Conservation (phyloP, 805 yeast species). For the Zygosaccharomyces lentus region DNA sequence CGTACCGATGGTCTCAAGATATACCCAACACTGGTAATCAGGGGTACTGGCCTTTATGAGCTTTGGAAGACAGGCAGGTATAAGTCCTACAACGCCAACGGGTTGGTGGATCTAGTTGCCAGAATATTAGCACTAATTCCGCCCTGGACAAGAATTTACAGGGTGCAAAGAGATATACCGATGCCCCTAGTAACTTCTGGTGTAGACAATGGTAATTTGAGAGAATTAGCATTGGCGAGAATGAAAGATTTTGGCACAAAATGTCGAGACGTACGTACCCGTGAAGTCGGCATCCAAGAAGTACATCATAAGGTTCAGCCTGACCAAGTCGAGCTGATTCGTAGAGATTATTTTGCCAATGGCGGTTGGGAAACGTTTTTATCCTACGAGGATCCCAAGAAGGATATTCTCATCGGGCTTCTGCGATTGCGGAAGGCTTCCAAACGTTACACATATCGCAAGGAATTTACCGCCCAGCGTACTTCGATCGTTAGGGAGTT, state of each 20-base stretch:
- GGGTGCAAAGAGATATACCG: constrained; percentile 98
- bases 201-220: constrained; percentile 93
- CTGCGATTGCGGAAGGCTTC: constrained; percentile 84
- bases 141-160: constrained; percentile 98
- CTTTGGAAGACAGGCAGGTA: constrained; percentile 95
- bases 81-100: constrained; percentile 91
- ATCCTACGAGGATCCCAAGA: constrained; percentile 94
- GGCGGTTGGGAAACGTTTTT: constrained; percentile 99
- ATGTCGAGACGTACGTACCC: constrained; percentile 93
- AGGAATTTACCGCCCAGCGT: constrained; percentile 77
- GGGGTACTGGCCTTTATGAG: constrained; percentile 97
- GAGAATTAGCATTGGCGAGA: constrained; percentile 93
- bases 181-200: constrained; percentile 98
- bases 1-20: constrained; percentile 95
- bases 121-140: constrained; percentile 94
- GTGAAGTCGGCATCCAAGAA: constrained; percentile 98
- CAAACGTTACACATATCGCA: constrained; percentile 83
- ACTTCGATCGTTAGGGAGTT: constrained; percentile 95
- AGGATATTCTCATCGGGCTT: constrained; percentile 90
- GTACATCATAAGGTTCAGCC: constrained; percentile 96
- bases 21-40: constrained; percentile 91
- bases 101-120: constrained; percentile 89
- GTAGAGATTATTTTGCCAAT: constrained; percentile 95
- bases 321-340: constrained; percentile 90
- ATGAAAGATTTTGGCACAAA: constrained; percentile 97